A percentile compares a stretch with the other conserved stretches of the same genome.
phyloP scores from a whole-genome alignment of 768 basidiomycete genomes.

The Tulasnella sp. region DNA sequence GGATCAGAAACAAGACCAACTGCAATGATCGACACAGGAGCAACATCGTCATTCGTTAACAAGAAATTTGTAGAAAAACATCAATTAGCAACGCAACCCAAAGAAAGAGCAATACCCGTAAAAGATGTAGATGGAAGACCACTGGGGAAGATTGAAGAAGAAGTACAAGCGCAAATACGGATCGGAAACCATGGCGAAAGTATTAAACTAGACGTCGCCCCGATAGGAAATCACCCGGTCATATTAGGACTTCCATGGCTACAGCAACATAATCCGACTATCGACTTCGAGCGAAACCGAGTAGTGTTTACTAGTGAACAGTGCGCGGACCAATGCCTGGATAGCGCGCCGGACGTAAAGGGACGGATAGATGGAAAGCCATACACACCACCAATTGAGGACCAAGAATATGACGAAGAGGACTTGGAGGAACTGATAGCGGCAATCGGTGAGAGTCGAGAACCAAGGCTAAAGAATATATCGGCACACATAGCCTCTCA shows the following conservation, averaged over 20 bases:
- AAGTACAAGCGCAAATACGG: background rate
- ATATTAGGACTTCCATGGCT: slow-evolving; percentile 5
- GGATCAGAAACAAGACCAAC: background rate
- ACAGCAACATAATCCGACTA: background rate
- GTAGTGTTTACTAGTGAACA: background rate
- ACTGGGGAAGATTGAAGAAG: background rate
- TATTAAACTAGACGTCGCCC: background rate
- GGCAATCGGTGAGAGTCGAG: background rate
- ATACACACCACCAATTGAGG: background rate
- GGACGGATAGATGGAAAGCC: background rate
- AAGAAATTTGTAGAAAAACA: background rate
- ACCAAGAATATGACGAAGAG: background rate
- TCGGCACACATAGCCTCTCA: background rate
- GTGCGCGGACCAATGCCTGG: background rate
- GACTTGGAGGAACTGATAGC: background rate
- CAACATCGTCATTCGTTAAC: background rate
- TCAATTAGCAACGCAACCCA: background rate
- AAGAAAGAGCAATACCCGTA: background rate
- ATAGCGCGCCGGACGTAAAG: background rate
- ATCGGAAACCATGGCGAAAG: background rate
- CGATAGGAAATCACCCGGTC: background rate
- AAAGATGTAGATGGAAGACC: background rate
- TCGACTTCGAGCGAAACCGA: background rate
- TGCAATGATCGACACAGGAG: background rate
- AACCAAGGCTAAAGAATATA: background rate